Conservation (phyloP, 352 stramenopile species). For the Blastocystis sp. region DNA sequence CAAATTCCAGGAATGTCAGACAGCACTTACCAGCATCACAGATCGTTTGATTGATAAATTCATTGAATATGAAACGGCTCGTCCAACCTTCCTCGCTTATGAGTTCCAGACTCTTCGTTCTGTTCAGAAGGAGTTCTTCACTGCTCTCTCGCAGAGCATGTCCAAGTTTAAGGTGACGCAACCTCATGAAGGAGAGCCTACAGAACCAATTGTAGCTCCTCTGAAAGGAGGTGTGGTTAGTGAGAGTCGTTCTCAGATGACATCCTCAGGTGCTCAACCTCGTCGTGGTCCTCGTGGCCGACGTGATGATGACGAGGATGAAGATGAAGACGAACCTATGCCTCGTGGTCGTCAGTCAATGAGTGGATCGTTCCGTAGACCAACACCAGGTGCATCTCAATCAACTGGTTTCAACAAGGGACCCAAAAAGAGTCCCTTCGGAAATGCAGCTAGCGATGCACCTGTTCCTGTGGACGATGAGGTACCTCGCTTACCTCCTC, state of each 20-base stretch:
- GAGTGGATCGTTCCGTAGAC: slow-evolving; percentile 27
- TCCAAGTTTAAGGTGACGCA: slow-evolving; percentile 51
- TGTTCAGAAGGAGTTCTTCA: slow-evolving; percentile 62
- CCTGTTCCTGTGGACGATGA: slow-evolving; percentile 8
- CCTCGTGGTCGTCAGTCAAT: not conserved
- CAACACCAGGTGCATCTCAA: not conserved
- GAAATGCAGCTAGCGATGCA: not conserved
- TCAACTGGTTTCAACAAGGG: slow-evolving; percentile 1
- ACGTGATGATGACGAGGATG: slow-evolving; percentile 34
- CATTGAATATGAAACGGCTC: slow-evolving; percentile 53
- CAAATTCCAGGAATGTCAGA: slow-evolving; percentile 61
- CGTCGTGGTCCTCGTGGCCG: not conserved
- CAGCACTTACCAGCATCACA: slow-evolving; percentile 27
- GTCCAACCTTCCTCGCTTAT: slow-evolving; percentile 57
- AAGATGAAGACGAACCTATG: not conserved
- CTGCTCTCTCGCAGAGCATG: slow-evolving; percentile 32
- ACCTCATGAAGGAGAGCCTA: slow-evolving; percentile 15
- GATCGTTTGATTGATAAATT: slow-evolving; percentile 60
- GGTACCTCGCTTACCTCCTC: not conserved
- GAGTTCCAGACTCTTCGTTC: slow-evolving; percentile 59
- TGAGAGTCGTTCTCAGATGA: not conserved
- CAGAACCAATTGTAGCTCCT: slow-evolving; percentile 1
- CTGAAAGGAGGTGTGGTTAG: not conserved
- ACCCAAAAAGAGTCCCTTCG: slow-evolving; percentile 38
- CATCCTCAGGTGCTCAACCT: not conserved